These are phyloP conservation scores for Colletotrichum sp. DNA, from an alignment of 2,329 filamentous ascomycete genomes.

Conservation along the genomic window DNA sequence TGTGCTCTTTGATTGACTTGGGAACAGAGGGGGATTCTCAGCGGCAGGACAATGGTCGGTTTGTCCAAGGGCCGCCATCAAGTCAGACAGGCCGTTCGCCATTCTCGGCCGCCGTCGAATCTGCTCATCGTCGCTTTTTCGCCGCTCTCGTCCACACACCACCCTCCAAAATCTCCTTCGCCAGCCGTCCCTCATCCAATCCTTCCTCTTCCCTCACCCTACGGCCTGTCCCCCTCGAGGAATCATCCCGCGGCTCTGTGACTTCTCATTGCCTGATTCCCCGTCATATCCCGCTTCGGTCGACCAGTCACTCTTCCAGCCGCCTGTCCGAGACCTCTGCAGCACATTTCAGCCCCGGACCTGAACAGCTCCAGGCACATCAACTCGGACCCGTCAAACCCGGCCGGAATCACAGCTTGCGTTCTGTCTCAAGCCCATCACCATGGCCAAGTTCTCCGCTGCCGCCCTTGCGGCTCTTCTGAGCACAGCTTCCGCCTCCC, in stretches of 20 bases:
- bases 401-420: background rate
- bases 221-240: background rate
- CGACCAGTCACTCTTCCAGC: background rate
- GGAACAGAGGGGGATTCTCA: background rate
- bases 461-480: slow-evolving; percentile 11
- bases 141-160: background rate
- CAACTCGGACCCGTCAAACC: background rate
- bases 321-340: background rate
- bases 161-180: background rate
- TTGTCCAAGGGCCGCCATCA: background rate
- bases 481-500: slow-evolving; percentile 5
- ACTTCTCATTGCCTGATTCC: background rate
- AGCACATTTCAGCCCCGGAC: background rate
- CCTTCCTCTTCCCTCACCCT: background rate
- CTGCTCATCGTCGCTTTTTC: background rate
- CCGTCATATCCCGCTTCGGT: background rate
- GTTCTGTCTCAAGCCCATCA: background rate
- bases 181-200: background rate
- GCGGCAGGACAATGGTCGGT: background rate
- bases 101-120: background rate
- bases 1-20: background rate
- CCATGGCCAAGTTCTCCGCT: slow-evolving; percentile 10
- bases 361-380: background rate
- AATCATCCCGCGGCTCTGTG: background rate
- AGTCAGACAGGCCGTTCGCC: background rate